Base-by-base conservation (phyloP, 2,329 filamentous ascomycete species). In the Falciphora oryzae region DNA sequence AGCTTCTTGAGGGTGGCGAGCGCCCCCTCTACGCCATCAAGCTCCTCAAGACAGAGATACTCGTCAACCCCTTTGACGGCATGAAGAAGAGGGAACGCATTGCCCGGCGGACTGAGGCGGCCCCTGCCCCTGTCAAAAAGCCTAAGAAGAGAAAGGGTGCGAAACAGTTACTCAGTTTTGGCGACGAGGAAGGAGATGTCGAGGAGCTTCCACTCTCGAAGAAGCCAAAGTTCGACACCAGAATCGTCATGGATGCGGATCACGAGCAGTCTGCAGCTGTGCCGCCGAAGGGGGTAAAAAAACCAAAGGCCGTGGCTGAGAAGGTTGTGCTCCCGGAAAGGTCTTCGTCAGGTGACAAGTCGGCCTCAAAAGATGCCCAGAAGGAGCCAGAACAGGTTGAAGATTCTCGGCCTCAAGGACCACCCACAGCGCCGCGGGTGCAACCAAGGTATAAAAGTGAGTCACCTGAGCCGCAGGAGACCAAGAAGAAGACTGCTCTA, bases 1-100 rank as follows among this genome's bases (percentile, higher is more conserved):
- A 98, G 73, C 80, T 96, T 25, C 85, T 89, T 31, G 89, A 92
- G 64, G 89, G 88, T 22, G 88, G 85, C 8, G 94, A 98, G 68
- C 84, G 92, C 67, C 94, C 94, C 2, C 77, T 96, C 61, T 99
- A 97, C 75, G 89, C 94, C 0, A 86, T 92, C 50, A 93, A 88
- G 75, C 88, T 99, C 65, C 87, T 86, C 4, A 80, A 82, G 27
- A 80, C 90, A 32, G 91, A 95, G 75, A 86, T 96, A 27, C 75
- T 95, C 68, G 85, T 93, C 61, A 95, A 95, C 71, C 91, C 91
- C 0, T 96, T 94, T 66, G 85, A 89, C 61, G 90, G 91, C 71
- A 93, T 95, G 89, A 85, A 87, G 70, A 90, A 86, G 78, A 83
- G 88, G 70, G 81, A 84, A 62, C 83, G 83, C 65, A 80, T 85